Evolutionary conservation across 371 early-diverging fungal genomes (phyloP), one percentile per base, ranked within the genome.

Genomic region (Mucor piriformis): DNA sequence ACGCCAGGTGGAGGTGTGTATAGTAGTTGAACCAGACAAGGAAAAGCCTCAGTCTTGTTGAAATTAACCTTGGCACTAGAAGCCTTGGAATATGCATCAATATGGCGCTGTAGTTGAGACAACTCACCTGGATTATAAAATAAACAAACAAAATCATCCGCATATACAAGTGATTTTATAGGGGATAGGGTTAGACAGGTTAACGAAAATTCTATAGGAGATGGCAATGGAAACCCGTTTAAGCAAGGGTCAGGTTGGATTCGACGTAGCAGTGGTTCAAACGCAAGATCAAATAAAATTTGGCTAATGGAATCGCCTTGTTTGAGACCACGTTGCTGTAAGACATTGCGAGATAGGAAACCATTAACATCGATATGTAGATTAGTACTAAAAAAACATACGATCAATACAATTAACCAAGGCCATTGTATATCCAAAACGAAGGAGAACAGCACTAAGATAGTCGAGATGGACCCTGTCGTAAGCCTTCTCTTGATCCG

Each of bases 1-100:
- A 2, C 18, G n/a, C 23, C 60, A 60, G 0, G 2, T 5, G 2
- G 44, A 1, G 1, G 0, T 15, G 43, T 59, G 56, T 1, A 50
- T 33, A 15, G 16, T 35, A 40, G 21, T 47, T 16, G 29, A 15
- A 21, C 69, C 69, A 46, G 61, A 54, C 0, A 73, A 52, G 2
- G 67, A 64, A 4, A 69, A 15, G 61, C 55, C 29, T 59, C 25
- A 8, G 59, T 67, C 38, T 73, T 67, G 18, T 59, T 4, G 4
- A 37, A 33, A 27, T 73, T 73, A 24, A 69, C 25, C 10, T 34
- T 18, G 0, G 67, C 64, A 35, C 69, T 73, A 40, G 69, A 62
- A 3, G 63, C 69, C 1, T 5, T 0, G 0, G 61, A 49, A 33
- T 69, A 73, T 0, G 40, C 18, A 18, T 16, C 0, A 1, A 68